Percentiles rank a stretch among this genome's conserved stretches.
phyloP scores from a whole-genome alignment of 352 stramenopile genomes.

The Globisporangium cystogenes region DNA sequence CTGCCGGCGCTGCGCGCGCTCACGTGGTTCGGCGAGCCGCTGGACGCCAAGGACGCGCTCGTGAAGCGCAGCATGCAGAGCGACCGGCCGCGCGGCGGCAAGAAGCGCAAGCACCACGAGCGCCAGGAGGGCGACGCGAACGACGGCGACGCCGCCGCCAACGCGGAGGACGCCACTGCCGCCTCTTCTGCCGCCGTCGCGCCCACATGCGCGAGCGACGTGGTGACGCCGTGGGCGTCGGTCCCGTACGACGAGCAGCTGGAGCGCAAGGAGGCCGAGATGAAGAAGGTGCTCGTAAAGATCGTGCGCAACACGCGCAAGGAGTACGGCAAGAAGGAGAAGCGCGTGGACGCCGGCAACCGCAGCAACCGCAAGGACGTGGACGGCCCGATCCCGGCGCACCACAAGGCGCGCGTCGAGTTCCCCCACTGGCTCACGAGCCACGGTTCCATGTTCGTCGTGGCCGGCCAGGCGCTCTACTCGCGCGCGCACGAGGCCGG shows the following conservation, averaged over 20 bases:
- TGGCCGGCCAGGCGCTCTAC: constrained; percentile 52
- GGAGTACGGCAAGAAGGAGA: constrained; percentile 86
- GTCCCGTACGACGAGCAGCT: constrained; percentile 81
- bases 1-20: constrained; percentile 41
- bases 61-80: constrained; percentile 49
- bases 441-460: constrained; percentile 66
- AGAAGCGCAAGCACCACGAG: constrained; percentile 25
- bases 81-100: constrained; percentile 4
- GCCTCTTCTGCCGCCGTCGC: constrained; percentile 5
- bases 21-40: constrained; percentile 56
- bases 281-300: constrained; percentile 88
- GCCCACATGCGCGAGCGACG: constrained; percentile 52
- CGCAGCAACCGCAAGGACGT: constrained; percentile 27
- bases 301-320: constrained; percentile 81
- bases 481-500: constrained; percentile 54
- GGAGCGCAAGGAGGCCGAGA: constrained; percentile 80
- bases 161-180: background rate
- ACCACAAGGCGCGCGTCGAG: constrained; percentile 14
- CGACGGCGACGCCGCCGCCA: constrained; percentile 11
- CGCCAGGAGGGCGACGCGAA: constrained; percentile 13
- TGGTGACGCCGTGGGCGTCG: constrained; percentile 78
- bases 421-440: constrained; percentile 75
- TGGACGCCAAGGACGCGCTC: constrained; percentile 76
- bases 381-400: constrained; percentile 45
- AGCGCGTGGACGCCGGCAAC: constrained; percentile 50